Evolutionary conservation across 2,329 filamentous ascomycete species (phyloP), one percentile per base, ranked within the genome.

Genomic region (Colletotrichum sp.): DNA sequence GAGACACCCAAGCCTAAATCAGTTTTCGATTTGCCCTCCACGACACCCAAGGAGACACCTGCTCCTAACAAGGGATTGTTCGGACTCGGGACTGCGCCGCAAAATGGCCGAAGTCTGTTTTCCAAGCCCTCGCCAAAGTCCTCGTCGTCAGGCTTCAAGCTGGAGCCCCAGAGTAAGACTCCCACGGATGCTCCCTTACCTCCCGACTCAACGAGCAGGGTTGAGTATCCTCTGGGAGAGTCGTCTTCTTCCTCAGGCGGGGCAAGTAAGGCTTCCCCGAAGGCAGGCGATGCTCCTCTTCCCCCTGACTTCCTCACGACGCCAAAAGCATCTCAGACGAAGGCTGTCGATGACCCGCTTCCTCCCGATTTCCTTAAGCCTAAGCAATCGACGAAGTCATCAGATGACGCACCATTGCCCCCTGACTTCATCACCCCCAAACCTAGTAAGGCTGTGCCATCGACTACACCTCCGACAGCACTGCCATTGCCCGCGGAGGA

Each of bases 191-290:
- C 80, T 26, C 90, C 90, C 73, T 83, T 92, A 6, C 90, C 90
- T 39, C 90, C 90, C 26, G 90, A 92, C 77, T 83, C 89, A 73
- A 91, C 86, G 70, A 92, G 89, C 86, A 91, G 89, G 85, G 82
- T 84, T 74, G 81, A 84, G 67, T 91, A 87, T 79, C 83, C 86
- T 66, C 78, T 90, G 52, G 89, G 87, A 64, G 88, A 90, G 75
- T 89, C 89, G 21, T 88, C 88, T 44, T 89, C 89, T 59, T 90
- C 89, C 76, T 91, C 79, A 21, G 80, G 83, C 79, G 82, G 76
- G 71, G 75, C 78, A 63, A 79, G 81, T 65, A 83, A 82, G 49
- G 52, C 79, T 49, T 73, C 78, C 12, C 77, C 77, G 15, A 75
- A 79, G 9, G 62, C 69, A 15, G 70, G 75, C 3, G 83, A 86